These are phyloP conservation scores for Aspergillus phoenicis DNA, from an alignment of 2,329 filamentous ascomycete species.

Conservation along the genomic window DNA sequence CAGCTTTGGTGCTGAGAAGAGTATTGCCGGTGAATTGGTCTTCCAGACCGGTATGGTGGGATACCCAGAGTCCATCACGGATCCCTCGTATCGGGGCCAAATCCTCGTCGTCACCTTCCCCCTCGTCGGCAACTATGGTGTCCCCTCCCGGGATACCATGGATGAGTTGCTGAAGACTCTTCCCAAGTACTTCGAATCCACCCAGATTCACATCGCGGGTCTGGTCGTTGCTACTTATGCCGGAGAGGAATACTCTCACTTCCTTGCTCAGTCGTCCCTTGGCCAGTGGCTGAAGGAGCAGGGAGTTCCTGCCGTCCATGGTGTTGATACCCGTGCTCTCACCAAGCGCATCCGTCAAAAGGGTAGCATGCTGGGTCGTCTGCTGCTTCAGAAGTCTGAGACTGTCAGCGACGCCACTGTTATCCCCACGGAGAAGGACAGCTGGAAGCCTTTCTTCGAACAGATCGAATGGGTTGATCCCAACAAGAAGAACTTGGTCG, in stretches of 20 bases:
- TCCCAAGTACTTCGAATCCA: constrained; percentile 90
- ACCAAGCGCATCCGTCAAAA: constrained; percentile 93
- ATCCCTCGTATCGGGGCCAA: constrained; percentile 86
- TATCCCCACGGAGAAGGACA: constrained; percentile 45
- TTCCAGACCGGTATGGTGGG: constrained; percentile 99
- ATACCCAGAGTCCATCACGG: constrained; percentile 92
- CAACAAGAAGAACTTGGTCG: constrained; percentile 88
- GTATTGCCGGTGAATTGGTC: constrained; percentile 92
- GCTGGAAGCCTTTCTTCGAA: constrained; percentile 68
- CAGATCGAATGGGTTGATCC: constrained; percentile 86
- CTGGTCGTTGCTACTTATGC: constrained; percentile 89
- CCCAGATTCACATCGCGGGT: constrained; percentile 89
- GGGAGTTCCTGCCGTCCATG: constrained; percentile 89
- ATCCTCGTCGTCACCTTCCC: constrained; percentile 97
- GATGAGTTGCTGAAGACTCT: constrained; percentile 84
- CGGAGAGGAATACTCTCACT: constrained; percentile 94
- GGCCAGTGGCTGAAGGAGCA: constrained; percentile 97
- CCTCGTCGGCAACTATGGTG: constrained; percentile 95
- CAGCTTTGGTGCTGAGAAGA: constrained; percentile 95
- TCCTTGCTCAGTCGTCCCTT: constrained; percentile 84
- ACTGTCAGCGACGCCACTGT: constrained; percentile 40
- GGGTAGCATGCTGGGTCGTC: constrained; percentile 92
- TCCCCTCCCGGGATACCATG: constrained; percentile 80
- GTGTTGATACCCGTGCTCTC: constrained; percentile 87
- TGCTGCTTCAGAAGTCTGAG: constrained; percentile 70